Evolutionary conservation across 257 asterid species (phyloP), one percentile per base, ranked within the genome.

Genomic region (Eustoma russellianum): DNA sequence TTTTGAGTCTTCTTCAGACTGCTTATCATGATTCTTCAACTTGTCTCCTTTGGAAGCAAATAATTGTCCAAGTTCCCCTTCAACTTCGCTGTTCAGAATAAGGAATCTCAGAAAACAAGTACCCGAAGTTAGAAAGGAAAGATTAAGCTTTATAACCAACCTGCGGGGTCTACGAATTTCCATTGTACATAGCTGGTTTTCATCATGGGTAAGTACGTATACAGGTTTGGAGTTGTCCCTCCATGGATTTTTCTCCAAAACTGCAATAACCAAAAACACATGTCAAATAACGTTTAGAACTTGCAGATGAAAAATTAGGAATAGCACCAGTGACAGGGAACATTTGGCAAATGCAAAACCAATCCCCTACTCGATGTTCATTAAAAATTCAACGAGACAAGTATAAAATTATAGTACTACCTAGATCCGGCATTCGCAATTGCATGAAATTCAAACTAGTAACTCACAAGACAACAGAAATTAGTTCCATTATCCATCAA

Each of bases 211-310:
- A 64, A 90, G 74, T 56, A 90, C 98, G 66, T 77, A 90, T 30
- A 90, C 96, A 68, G 96, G 77, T 74, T 90, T 90, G 19, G 90
- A 71, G n/a, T 76, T 9, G 69, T 84, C 98, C 64, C 94, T 78
- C 98, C 98, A 90, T 35, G 98, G 98, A 44, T 90, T 83, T 51
- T 88, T 84, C 74, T 90, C 96, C 80, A 90, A 62, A 47, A 90
- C 98, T 90, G 72, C 72, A 63, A 13, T 48, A 12, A 59, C 41
- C 51, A 52, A 55, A 58, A 16, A 41, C 41, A 58, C 51, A 64
- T 45, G 14, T 46, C 33, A 51, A 13, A 63, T 17, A 53, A 18
- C 35, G 12, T 50, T 19, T 7, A 33, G 3, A 24, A 2, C 30
- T 24, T 24, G 30, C 30, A 24, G 30, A 24, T 24, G 30, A 4